Percentiles rank a stretch among this genome's conserved stretches.
These are phyloP conservation scores for Lecanicillium sp. DNA, from an alignment of 2,329 filamentous ascomycete genomes.

Conservation along the genomic window DNA sequence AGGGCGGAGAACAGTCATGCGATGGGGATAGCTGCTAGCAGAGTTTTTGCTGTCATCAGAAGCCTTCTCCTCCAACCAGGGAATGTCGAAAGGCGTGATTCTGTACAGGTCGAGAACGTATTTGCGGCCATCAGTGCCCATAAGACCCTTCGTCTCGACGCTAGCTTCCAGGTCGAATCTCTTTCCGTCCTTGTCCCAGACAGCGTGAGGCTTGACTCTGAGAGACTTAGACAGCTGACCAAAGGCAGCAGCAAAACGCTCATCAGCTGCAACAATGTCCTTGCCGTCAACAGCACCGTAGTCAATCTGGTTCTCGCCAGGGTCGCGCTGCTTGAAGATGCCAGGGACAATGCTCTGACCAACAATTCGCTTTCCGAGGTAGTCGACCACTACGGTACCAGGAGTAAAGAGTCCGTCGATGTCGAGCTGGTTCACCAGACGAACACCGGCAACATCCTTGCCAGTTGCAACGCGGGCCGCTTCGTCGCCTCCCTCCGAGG, in stretches of 20 bases:
- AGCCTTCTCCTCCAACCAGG: conserved; percentile 76
- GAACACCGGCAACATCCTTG: conserved; percentile 92
- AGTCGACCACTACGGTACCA: conserved; percentile 93
- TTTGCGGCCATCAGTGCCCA: conserved; percentile 93
- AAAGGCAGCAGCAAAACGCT: conserved; percentile 78
- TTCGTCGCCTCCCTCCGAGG: conserved; percentile 92
- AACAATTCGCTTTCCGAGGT: conserved; percentile 93
- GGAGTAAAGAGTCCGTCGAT: conserved; percentile 92
- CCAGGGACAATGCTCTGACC: conserved; percentile 97
- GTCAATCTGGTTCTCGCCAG: conserved; percentile 97
- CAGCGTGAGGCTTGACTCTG: conserved; percentile 87
- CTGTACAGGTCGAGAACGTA: conserved; percentile 97
- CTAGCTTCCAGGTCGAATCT: conserved; percentile 89
- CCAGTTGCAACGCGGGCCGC: conserved; percentile 92
- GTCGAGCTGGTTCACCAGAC: conserved; percentile 93
- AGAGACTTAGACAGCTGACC: conserved; percentile 86
- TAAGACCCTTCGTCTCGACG: conserved; percentile 95
- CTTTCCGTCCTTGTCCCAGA: conserved; percentile 95
- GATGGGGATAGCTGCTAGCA: conserved; percentile 70
- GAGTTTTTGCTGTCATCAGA: conserved; percentile 37
- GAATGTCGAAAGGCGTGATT: conserved; percentile 83
- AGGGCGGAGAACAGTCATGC: conserved; percentile 88
- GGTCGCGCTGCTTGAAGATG: conserved; percentile 97
- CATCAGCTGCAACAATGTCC: conserved; percentile 86
- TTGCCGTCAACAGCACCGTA: conserved; percentile 98